Evolutionary conservation across 306 rosid genomes (phyloP).

Genomic region (Cucumis cinereus): DNA sequence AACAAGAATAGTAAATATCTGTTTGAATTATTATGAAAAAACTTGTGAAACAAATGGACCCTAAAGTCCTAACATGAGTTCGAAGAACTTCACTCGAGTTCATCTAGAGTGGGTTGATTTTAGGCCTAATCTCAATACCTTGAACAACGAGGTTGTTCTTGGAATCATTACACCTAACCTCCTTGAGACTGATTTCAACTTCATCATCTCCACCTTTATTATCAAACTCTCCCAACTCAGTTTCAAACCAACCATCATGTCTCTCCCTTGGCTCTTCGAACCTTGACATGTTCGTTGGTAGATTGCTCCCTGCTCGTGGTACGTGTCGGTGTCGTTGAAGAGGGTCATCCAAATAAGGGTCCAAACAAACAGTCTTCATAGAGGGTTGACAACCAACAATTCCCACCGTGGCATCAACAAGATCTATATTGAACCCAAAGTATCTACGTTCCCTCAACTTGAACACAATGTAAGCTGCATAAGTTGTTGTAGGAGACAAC

Average conservation of each 20-base stretch:
- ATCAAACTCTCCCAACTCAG: constrained; percentile 8
- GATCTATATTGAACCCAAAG: not conserved
- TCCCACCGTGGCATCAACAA: not conserved
- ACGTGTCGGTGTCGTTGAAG: not conserved
- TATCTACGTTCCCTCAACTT: not conserved
- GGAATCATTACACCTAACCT: not conserved
- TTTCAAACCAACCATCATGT: constrained; percentile 10
- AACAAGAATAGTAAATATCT: no score
- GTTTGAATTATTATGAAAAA: no score
- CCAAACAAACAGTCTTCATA: constrained; percentile 1
- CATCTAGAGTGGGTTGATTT: not conserved
- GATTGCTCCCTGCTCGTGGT: not conserved
- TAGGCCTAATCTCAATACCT: constrained; percentile 9
- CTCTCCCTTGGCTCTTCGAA: not conserved
- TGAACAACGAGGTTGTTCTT: constrained; percentile 3
- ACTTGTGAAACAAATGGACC: no score
- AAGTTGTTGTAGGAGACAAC: constrained; percentile 8
- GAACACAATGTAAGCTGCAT: constrained; percentile 12
- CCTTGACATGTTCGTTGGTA: not conserved
- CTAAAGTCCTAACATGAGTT: not conserved
- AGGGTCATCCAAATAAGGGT: not conserved
- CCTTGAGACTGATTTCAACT: not conserved
- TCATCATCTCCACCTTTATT: constrained; percentile 5
- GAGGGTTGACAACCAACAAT: not conserved
- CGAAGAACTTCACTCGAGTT: not conserved